Evolutionary conservation across 2,329 filamentous ascomycete genomes (phyloP), one percentile per base, ranked within the genome.

Genomic region (Diaporthe capsici): DNA sequence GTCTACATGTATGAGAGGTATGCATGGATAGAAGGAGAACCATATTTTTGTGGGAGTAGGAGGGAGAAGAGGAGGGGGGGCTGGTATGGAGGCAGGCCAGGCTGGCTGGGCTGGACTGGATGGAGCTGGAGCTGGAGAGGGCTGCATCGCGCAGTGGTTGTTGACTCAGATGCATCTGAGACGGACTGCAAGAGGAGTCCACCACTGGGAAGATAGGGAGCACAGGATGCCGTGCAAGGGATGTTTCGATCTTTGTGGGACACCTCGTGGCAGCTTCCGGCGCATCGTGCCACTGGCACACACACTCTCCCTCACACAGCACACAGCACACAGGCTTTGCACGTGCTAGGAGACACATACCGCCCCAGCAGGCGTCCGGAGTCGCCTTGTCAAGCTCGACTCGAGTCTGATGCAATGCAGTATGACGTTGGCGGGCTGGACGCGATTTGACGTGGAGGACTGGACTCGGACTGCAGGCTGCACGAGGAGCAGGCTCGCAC

Each of bases 91-190:
- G 55, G 25, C 28, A 37, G 25, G 49, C 22, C 47, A 39, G 22
- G 49, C 57, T 20, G n/a, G 47, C n/a, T 53, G 51, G 20, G 47
- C 17, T 22, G 47, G 34, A 34, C 34, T 34, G 34, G 34, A 34
- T 34, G 34, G 22, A 25, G 10, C 53, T 68, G 65, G 34, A 68
- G 65, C 65, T 37, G 31, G 65, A 57, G 44, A 75, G 34, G 67
- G 57, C 55, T 71, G 57, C 60, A 34, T 53, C 37, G 47, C 10
- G 57, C 67, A 57, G 37, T 72, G 37, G 57, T 42, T 31, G 31
- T 72, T 76, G 75, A 76, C 73, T 75, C 73, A 76, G 73, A 76
- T 76, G 68, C 60, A 76, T 76, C 75, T 76, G 73, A 76, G 73
- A 75, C 53, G 70, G 70, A 28, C 42, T 72, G 74, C 44, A 53